These are phyloP conservation scores for Cyberlindnera mrakii DNA, from an alignment of 805 yeast species.

Conservation along the genomic window DNA sequence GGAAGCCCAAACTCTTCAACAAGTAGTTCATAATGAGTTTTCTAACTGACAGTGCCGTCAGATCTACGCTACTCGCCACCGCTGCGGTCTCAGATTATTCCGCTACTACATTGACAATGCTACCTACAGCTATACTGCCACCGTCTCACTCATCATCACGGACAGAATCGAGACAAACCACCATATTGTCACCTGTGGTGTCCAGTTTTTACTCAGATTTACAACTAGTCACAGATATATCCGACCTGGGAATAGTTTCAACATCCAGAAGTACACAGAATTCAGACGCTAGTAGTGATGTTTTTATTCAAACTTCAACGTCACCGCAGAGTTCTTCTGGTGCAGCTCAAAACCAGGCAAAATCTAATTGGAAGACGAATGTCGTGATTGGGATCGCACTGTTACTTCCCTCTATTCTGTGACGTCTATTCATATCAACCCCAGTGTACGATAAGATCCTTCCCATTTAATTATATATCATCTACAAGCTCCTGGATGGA, in stretches of 20 bases:
- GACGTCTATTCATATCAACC: too few species aligned
- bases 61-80: constrained; percentile 8
- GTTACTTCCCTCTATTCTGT: neutral
- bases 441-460: too few species aligned
- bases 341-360: neutral
- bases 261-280: neutral
- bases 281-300: neutral
- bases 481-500: too few species aligned
- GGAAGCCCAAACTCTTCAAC: neutral
- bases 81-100: constrained; percentile 3
- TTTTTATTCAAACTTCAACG: neutral
- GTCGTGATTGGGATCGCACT: neutral
- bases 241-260: neutral
- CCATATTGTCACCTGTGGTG: constrained; percentile 3
- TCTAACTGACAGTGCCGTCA: constrained; percentile 4
- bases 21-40: neutral
- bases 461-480: too few species aligned
- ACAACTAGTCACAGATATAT: constrained; percentile 15
- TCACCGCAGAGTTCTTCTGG: neutral
- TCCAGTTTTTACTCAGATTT: constrained; percentile 19
- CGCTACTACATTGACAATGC: constrained; percentile 1
- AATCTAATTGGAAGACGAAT: neutral
- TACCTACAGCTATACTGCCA: constrained; percentile 4
- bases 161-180: constrained; percentile 2
- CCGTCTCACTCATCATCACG: constrained; percentile 3